Base-by-base conservation (phyloP, 768 basidiomycete species). In the Auricularia cornea region DNA sequence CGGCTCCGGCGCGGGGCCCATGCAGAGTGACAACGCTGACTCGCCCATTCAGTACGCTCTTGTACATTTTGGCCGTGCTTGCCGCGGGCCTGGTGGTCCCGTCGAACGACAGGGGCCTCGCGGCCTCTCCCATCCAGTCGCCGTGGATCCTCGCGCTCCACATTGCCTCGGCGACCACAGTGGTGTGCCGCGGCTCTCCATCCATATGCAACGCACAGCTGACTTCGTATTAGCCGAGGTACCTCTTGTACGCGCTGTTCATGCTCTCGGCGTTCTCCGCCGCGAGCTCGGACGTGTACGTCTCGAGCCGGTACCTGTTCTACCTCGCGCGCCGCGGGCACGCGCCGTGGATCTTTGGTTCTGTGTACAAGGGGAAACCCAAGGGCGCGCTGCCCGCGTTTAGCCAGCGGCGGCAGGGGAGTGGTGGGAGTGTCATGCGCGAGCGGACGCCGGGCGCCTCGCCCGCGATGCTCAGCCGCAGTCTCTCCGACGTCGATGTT, bases 241-340 rank as follows among this genome's bases (percentile, higher is more conserved):
- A 61, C 28, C n/a, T 51, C 10, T 26, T 61, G 0, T 28, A 10
- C 20, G 60, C 40, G 20, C 30, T 61, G 1, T 61, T 61, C 31
- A 26, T 51, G 28, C 6, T 51, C 38, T 44, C 40, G 11, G 60
- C 60, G 38, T 61, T 40, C 29, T 44, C 40, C 5, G 60, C 60
- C 11, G 60, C 60, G 10, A 44, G 38, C 44, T 16, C 60, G n/a
- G 44, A 61, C 8, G 28, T 61, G 10, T 61, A 51, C 40, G 29
- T 61, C n/a, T 44, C 60, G n/a, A 41, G 38, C 29, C 20, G 60
- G 8, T 61, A 29, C n/a, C 16, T 61, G 38, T 61, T 61, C 60
- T 41, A 26, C 29, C 44, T 61, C 1, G 60, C 60, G 2, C 54
- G 26, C 2, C 54, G 54, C 16, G 54, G 54, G 1, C 60, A 61